These are phyloP conservation scores for Rhizopogon sp. DNA, from an alignment of 768 basidiomycete species.

Conservation along the genomic window DNA sequence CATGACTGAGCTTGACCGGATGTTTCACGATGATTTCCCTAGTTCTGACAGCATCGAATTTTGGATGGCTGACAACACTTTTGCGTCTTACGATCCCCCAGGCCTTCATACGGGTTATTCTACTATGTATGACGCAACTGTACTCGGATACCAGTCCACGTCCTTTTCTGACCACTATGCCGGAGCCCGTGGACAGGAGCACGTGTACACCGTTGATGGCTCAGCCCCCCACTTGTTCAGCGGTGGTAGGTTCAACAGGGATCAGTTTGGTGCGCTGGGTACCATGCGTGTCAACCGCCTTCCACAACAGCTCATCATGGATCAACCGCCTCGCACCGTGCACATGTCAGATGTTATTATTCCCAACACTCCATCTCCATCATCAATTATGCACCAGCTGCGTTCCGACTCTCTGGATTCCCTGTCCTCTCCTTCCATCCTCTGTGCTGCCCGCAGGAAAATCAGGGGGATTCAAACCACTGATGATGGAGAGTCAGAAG, in stretches of 20 bases:
- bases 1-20: background rate
- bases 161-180: background rate
- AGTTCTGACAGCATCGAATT: background rate
- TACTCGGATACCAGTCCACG: background rate
- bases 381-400: background rate
- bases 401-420: background rate
- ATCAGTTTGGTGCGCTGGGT: background rate
- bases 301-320: background rate
- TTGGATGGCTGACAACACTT: background rate
- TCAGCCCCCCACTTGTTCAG: background rate
- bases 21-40: background rate
- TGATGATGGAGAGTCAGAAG: slow-evolving; percentile 5
- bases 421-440: background rate
- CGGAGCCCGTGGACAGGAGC: background rate
- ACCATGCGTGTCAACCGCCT: background rate
- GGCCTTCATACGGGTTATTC: background rate
- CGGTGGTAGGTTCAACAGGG: background rate
- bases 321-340: slow-evolving; percentile 12
- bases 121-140: background rate
- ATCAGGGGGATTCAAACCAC: background rate
- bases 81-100: background rate
- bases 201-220: background rate
- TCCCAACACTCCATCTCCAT: background rate
- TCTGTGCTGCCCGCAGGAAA: background rate
- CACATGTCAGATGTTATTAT: slow-evolving; percentile 18